A percentile compares a stretch with the other conserved stretches of the same genome.
These are phyloP conservation scores for Colletotrichum shisoi DNA, from an alignment of 2,329 filamentous ascomycete genomes.

Conservation along the genomic window DNA sequence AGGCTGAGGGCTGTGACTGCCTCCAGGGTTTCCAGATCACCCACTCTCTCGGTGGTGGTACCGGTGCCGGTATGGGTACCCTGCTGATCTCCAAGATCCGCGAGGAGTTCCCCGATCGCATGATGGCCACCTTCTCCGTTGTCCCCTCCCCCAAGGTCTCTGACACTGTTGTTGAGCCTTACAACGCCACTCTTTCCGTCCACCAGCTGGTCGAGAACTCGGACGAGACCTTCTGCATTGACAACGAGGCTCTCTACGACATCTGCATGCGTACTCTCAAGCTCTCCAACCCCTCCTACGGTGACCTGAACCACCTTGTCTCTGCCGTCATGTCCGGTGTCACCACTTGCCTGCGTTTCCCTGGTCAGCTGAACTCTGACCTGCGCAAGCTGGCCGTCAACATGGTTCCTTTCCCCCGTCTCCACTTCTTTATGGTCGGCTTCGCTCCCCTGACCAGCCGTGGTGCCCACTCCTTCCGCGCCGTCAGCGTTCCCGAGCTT, in stretches of 20 bases:
- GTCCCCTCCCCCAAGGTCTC: slow-evolving; percentile 99
- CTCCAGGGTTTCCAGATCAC: slow-evolving; percentile 99
- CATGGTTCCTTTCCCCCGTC: slow-evolving; percentile 99
- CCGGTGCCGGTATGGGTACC: slow-evolving; percentile 99
- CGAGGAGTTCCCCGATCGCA: slow-evolving; percentile 99
- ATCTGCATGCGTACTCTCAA: slow-evolving; percentile 99
- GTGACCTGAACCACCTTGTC: slow-evolving; percentile 98
- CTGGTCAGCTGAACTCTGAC: slow-evolving; percentile 99
- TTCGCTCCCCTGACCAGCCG: slow-evolving; percentile 96
- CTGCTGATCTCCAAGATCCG: slow-evolving; percentile 99
- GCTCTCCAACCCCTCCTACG: slow-evolving; percentile 97
- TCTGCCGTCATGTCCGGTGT: slow-evolving; percentile 99
- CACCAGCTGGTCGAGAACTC: slow-evolving; percentile 99
- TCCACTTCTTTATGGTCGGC: slow-evolving; percentile 99
- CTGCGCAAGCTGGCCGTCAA: slow-evolving; percentile 99
- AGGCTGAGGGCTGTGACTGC: slow-evolving; percentile 99
- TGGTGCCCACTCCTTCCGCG: slow-evolving; percentile 90
- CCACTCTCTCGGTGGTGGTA: slow-evolving; percentile 99
- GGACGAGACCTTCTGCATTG: slow-evolving; percentile 99
- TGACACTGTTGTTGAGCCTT: slow-evolving; percentile 98
- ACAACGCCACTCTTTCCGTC: slow-evolving; percentile 98
- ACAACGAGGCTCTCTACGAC: slow-evolving; percentile 99
- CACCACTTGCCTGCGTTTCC: slow-evolving; percentile 98
- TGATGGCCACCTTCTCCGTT: slow-evolving; percentile 99
- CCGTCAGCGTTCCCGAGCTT: slow-evolving; percentile 95